Conservation (phyloP, 2,329 filamentous ascomycete species). For the Paracoccidioides lutzii region DNA sequence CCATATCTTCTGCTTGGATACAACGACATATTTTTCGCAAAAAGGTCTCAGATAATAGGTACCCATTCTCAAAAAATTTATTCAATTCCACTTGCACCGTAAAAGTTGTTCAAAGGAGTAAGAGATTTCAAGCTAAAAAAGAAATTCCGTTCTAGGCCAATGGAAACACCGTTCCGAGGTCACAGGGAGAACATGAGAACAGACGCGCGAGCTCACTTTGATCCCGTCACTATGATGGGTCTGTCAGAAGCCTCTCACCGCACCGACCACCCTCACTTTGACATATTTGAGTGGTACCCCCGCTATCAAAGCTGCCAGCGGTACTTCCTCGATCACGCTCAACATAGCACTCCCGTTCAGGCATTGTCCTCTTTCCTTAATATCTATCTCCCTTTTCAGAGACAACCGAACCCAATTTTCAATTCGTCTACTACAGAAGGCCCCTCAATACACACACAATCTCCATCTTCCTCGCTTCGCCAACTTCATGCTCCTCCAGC, state of each 20-base stretch:
- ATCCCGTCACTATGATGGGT: constrained; percentile 27
- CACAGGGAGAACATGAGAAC: constrained; percentile 7
- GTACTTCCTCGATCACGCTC: constrained; percentile 85
- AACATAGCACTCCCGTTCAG: constrained; percentile 70
- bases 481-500: constrained; percentile 18
- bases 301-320: constrained; percentile 79
- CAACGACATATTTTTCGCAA: constrained; percentile 23
- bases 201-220: constrained; percentile 16
- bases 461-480: background rate
- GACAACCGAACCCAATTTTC: constrained; percentile 37
- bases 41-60: constrained; percentile 24
- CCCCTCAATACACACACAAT: constrained; percentile 11
- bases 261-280: constrained; percentile 35
- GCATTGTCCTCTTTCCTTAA: constrained; percentile 84
- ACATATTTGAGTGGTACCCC: constrained; percentile 83
- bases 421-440: constrained; percentile 25
- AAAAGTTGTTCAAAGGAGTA: background rate
- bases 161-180: constrained; percentile 6
- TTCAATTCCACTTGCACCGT: constrained; percentile 6
- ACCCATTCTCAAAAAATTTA: constrained; percentile 9
- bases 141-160: background rate
- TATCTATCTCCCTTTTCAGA: constrained; percentile 80
- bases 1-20: constrained; percentile 16
- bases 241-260: constrained; percentile 24
- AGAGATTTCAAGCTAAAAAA: background rate